A percentile compares a stretch with the other conserved stretches of the same genome.
phyloP scores from a whole-genome alignment of 1,139 yeast species.

The Pichia inconspicua region DNA sequence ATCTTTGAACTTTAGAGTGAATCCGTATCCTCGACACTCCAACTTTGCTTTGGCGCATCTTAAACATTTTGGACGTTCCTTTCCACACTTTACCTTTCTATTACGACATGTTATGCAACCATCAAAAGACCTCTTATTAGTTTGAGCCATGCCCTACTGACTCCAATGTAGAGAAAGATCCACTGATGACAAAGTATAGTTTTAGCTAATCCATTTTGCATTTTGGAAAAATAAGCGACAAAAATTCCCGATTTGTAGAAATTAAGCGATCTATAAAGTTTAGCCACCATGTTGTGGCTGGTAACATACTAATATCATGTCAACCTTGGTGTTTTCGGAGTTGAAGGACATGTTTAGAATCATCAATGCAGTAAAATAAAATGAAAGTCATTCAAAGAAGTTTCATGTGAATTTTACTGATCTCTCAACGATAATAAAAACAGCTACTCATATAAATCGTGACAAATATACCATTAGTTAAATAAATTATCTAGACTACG shows the following conservation, averaged over 20 bases:
- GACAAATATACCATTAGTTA: too few species aligned
- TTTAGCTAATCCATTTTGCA: background rate
- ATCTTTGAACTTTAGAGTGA: constrained; percentile 66
- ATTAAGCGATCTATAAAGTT: background rate
- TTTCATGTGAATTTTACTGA: too few species aligned
- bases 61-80: constrained; percentile 22
- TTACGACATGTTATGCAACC: constrained; percentile 27
- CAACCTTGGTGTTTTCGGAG: too few species aligned
- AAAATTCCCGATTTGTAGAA: background rate
- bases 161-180: too few species aligned
- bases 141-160: background rate
- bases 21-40: constrained; percentile 73
- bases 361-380: too few species aligned
- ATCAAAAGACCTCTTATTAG: constrained; percentile 27
- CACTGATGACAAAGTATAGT: background rate
- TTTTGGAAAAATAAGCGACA: background rate
- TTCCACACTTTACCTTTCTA: constrained; percentile 27
- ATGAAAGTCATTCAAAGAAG: too few species aligned
- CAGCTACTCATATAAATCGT: too few species aligned
- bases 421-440: too few species aligned
- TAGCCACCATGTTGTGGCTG: too few species aligned
- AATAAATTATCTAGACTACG: too few species aligned
- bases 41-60: constrained; percentile 36
- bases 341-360: too few species aligned
- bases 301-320: too few species aligned